Evolutionary conservation across 2,329 filamentous ascomycete species (phyloP).

Genomic region (Passalora sequoiae): DNA sequence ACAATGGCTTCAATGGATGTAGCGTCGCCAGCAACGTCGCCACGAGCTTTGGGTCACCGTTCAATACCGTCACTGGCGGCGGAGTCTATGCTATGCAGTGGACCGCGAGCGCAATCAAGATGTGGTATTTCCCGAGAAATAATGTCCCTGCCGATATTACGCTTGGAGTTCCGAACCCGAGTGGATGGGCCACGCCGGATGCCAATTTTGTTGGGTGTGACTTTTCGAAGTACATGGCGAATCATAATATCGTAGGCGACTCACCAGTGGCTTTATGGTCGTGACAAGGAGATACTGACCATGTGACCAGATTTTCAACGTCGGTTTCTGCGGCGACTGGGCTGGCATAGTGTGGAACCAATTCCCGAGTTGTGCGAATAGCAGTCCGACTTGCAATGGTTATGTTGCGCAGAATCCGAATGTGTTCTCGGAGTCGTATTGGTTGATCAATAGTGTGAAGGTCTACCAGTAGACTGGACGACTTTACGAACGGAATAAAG

Average conservation of each 20-base stretch:
- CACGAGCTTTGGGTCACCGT: conserved; percentile 29
- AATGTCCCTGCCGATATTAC: conserved; percentile 40
- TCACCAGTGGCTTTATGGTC: too few species aligned
- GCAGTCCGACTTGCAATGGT: conserved; percentile 26
- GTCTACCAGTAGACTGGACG: conserved; percentile 35
- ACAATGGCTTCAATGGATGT: conserved; percentile 27
- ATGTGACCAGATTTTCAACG: conserved; percentile 56
- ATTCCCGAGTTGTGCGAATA: conserved; percentile 28
- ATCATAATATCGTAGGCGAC: conserved; percentile 37
- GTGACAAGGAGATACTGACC: not conserved
- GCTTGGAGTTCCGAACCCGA: conserved; percentile 50
- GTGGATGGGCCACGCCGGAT: conserved; percentile 56
- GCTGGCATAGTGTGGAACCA: conserved; percentile 32
- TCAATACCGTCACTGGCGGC: conserved; percentile 30
- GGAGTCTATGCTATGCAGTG: conserved; percentile 34
- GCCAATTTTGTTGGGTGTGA: conserved; percentile 54
- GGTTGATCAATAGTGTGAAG: conserved; percentile 36
- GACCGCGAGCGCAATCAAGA: conserved; percentile 25
- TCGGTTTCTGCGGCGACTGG: conserved; percentile 40
- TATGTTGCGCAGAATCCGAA: conserved; percentile 32
- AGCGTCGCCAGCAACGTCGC: conserved; percentile 48
- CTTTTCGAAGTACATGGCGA: conserved; percentile 31
- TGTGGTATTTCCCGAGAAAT: conserved; percentile 35
- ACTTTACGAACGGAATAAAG: too few species aligned
- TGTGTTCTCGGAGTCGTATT: conserved; percentile 35